Base-by-base conservation (phyloP, 495 filamentous ascomycete species). In the Chaetomium cochliodes region DNA sequence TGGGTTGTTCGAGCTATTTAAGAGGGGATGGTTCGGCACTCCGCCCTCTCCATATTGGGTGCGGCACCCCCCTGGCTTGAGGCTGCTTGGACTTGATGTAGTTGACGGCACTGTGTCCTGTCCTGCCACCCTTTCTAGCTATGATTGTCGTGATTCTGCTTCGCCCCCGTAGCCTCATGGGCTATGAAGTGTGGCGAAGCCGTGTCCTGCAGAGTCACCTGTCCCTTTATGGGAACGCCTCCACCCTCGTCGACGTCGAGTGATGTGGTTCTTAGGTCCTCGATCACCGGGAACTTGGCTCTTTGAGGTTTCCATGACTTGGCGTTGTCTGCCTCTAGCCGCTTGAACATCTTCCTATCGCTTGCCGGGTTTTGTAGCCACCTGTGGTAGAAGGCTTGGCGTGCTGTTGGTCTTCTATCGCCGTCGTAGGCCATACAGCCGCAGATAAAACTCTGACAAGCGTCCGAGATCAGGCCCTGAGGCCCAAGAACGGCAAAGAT, bases 381-480 rank as follows among this genome's bases (percentile, higher is more conserved):
- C 37, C 82, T 78, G 68, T 94, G 90, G 25, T 84, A 81, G 4
- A 93, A 82, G 8, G 91, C 90, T 73, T 90, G 81, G 71, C 90
- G 85, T 2, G 91, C 88, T 5, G 90, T 93, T 79, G 92, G 86
- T 33, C 92, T 86, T 22, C 80, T 69, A 37, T 77, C 75, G 1
- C 89, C 87, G 65, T 93, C 87, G 72, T 91, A 86, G 16, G 87
- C 91, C 6, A 96, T 81, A 67, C 93, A 98, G 57, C 68, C 60
- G 25, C 74, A 69, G 76, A 96, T 91, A 79, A 96, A 96, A 46
- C 89, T 81, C 61, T 88, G 82, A 3, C 88, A 91, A 57, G 69
- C 77, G 30, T 82, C 74, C 5, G 89, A 92, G 49, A 96, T 87
- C 46, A 83, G 82, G 58, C 86, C 85, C 86, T 88, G 92, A 79